These are phyloP conservation scores for Amorphotheca resinae DNA, from an alignment of 495 filamentous ascomycete species.

Conservation along the genomic window DNA sequence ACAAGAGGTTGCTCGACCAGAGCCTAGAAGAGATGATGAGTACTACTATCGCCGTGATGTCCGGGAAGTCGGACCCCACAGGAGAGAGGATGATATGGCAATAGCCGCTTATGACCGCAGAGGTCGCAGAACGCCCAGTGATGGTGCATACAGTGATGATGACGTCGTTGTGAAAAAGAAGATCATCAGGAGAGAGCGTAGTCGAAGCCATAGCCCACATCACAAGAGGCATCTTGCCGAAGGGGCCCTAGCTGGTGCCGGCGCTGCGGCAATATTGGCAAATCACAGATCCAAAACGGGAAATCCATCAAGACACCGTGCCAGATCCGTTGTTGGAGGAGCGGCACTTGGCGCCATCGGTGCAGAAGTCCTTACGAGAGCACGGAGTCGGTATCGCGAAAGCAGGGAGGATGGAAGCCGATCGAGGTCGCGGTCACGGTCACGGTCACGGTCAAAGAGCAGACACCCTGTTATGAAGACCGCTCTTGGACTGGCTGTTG, in stretches of 20 bases:
- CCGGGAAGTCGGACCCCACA: slow-evolving; percentile 22
- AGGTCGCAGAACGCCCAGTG: slow-evolving; percentile 22
- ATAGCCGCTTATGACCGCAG: slow-evolving; percentile 34
- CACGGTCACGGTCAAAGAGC: slow-evolving; percentile 42
- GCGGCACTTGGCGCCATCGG: slow-evolving; percentile 73
- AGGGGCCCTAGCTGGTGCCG: slow-evolving; percentile 70
- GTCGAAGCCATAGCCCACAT: slow-evolving; percentile 29
- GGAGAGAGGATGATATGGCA: slow-evolving; percentile 49
- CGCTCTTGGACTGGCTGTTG: slow-evolving; percentile 66
- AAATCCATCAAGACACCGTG: slow-evolving; percentile 44
- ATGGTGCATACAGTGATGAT: slow-evolving; percentile 22
- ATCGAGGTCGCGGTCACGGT: slow-evolving; percentile 29
- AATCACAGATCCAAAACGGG: slow-evolving; percentile 50
- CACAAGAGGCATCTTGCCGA: slow-evolving; percentile 74
- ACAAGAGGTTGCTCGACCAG: slow-evolving; percentile 31
- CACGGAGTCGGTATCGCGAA: slow-evolving; percentile 58
- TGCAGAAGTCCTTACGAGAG: slow-evolving; percentile 64
- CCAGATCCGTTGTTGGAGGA: slow-evolving; percentile 66
- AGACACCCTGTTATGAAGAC: slow-evolving; percentile 44
- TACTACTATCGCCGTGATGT: slow-evolving; percentile 55
- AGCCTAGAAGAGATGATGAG: slow-evolving; percentile 33
- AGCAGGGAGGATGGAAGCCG: slow-evolving; percentile 35
- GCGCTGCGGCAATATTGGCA: slow-evolving; percentile 59
- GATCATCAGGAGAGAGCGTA: slow-evolving; percentile 19
- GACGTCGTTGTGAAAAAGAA: slow-evolving; percentile 16